phyloP scores from a whole-genome alignment of 257 asterid species.

The Solanum sejunctum region DNA sequence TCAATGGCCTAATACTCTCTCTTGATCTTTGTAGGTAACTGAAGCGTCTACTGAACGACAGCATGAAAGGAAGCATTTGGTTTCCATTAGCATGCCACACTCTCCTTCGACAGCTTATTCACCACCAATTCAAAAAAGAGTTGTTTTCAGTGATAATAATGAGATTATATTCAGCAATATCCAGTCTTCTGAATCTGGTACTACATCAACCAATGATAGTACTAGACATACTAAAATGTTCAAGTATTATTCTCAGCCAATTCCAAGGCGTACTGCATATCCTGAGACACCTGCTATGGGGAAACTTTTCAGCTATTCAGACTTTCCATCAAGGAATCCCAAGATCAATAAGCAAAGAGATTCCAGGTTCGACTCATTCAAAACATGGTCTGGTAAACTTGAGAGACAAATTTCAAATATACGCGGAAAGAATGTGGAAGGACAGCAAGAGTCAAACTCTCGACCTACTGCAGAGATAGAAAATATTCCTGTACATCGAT shows the following conservation, averaged over 20 bases:
- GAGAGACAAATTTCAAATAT: constrained; percentile 55
- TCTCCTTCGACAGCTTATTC: constrained; percentile 26
- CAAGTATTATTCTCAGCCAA: constrained; percentile 48
- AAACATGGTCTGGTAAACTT: constrained; percentile 71
- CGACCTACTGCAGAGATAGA: constrained; percentile 23
- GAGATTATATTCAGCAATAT: not conserved
- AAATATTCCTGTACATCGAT: constrained; percentile 37
- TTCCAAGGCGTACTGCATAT: constrained; percentile 22
- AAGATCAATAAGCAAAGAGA: constrained; percentile 29
- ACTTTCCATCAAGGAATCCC: constrained; percentile 15
- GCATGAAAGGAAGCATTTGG: constrained; percentile 12
- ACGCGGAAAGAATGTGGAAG: constrained; percentile 28
- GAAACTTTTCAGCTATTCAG: constrained; percentile 1
- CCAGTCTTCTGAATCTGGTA: not conserved
- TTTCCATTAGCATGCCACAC: constrained; percentile 65
- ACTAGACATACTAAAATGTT: not conserved
- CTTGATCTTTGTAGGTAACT: constrained; percentile 18
- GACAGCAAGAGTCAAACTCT: constrained; percentile 10
- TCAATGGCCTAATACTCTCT: not conserved
- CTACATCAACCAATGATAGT: not conserved
- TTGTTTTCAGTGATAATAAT: constrained; percentile 16
- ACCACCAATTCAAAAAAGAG: constrained; percentile 10
- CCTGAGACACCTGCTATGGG: constrained; percentile 7
- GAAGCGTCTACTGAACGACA: constrained; percentile 12
- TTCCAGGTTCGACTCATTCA: constrained; percentile 54